Conservation (phyloP, 164 flowering plant genomes). For the Sedum album region DNA sequence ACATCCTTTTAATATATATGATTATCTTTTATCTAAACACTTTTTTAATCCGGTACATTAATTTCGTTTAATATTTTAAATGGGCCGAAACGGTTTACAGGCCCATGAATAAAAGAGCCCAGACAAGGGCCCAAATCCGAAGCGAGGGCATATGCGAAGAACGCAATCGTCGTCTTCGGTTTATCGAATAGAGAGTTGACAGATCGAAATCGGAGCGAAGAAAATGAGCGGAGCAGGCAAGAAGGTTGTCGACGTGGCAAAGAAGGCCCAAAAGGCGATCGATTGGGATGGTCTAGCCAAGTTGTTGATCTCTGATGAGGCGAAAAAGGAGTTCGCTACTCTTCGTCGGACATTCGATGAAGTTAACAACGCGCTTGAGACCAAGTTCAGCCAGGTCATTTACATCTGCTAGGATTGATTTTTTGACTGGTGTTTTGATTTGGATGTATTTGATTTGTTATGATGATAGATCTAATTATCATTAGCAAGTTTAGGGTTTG, state of each 20-base stretch:
- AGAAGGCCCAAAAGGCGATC: conserved; percentile 60
- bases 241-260: conserved; percentile 54
- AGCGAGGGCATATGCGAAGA: no score
- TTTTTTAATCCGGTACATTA: no score
- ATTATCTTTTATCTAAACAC: no score
- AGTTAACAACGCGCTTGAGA: conserved; percentile 68
- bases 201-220: conserved; percentile 71
- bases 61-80: no score
- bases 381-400: no score
- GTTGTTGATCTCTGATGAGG: no score
- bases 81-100: no score
- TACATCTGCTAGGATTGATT: conserved; percentile 52
- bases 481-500: background rate
- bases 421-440: background rate
- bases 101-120: no score
- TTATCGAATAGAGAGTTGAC: conserved; percentile 30
- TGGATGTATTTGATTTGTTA: background rate
- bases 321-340: no score
- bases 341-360: conserved; percentile 90
- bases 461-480: background rate
- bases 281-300: conserved; percentile 98
- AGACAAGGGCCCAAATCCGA: background rate
- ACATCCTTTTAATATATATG: no score
- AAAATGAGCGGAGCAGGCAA: no score
- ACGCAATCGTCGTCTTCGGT: no score